Evolutionary conservation across 2,329 filamentous ascomycete species (phyloP).

Genomic region (Plenodomus tracheiphilus): DNA sequence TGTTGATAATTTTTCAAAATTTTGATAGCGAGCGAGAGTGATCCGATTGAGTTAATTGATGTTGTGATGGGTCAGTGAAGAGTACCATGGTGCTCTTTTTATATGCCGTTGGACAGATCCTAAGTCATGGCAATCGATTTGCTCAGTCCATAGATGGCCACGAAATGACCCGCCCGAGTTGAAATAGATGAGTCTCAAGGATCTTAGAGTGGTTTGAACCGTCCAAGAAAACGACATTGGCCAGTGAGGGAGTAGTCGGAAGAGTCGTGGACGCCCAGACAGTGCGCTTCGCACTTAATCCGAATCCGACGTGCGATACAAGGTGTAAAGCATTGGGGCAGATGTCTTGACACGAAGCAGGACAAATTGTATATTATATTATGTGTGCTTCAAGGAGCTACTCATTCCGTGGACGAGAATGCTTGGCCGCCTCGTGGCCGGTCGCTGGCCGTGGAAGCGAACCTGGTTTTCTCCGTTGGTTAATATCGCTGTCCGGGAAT

Average conservation of each 20-base stretch:
- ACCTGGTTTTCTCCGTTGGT: not conserved
- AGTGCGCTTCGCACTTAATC: not conserved
- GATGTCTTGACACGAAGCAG: not conserved
- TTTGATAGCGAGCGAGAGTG: not conserved
- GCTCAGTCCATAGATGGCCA: not conserved
- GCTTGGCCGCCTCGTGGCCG: not conserved
- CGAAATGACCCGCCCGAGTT: not conserved
- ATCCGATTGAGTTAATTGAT: not conserved
- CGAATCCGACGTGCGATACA: not conserved
- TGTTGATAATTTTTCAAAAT: constrained; percentile 7
- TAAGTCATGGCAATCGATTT: not conserved
- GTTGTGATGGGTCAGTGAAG: not conserved
- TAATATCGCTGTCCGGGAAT: not conserved
- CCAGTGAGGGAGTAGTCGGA: not conserved
- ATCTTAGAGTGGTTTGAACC: not conserved
- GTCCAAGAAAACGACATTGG: not conserved
- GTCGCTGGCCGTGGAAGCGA: not conserved
- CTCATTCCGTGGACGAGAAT: not conserved
- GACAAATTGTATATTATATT: not conserved
- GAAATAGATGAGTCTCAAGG: not conserved
- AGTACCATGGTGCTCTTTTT: not conserved
- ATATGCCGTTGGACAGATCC: not conserved
- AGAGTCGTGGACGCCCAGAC: not conserved
- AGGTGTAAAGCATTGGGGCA: not conserved
- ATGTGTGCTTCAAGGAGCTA: not conserved